Percentiles rank a stretch among this genome's conserved stretches.
These are phyloP conservation scores for Exobasidium rhododendri DNA, from an alignment of 1,284 basidiomycete species.

Conservation along the genomic window DNA sequence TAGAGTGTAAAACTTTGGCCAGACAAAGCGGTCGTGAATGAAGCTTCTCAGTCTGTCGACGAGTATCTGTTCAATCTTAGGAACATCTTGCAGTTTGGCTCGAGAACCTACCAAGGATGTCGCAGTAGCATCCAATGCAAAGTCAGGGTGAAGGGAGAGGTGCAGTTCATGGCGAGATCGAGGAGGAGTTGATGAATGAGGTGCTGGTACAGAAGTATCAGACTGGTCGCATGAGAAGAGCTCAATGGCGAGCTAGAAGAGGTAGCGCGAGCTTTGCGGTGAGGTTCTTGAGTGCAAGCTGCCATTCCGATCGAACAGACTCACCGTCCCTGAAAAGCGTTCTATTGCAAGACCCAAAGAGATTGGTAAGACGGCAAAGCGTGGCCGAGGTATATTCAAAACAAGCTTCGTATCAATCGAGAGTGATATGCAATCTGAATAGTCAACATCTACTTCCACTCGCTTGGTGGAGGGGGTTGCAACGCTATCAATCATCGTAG, in stretches of 20 bases:
- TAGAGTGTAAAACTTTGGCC: constrained; percentile 58
- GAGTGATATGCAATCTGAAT: constrained; percentile 60
- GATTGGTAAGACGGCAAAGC: constrained; percentile 62
- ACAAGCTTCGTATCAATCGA: constrained; percentile 61
- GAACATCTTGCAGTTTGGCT: constrained; percentile 63
- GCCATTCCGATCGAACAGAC: too few species aligned
- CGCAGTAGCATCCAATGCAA: constrained; percentile 60
- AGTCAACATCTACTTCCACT: constrained; percentile 62
- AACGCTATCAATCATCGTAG: background rate
- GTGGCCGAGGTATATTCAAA: constrained; percentile 61
- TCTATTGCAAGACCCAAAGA: constrained; percentile 60
- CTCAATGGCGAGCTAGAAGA: constrained; percentile 14
- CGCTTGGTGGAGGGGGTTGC: constrained; percentile 43
- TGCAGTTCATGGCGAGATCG: constrained; percentile 56
- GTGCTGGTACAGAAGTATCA: constrained; percentile 3
- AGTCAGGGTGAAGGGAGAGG: constrained; percentile 62
- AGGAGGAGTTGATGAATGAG: constrained; percentile 29
- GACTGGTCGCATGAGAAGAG: constrained; percentile 13
- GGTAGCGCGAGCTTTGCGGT: too few species aligned
- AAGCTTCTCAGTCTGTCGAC: constrained; percentile 58
- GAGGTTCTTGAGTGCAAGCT: too few species aligned
- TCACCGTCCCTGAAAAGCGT: constrained; percentile 60
- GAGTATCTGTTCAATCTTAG: constrained; percentile 63
- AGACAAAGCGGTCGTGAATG: constrained; percentile 60
- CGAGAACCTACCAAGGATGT: constrained; percentile 61